phyloP scores from a whole-genome alignment of 2,329 filamentous ascomycete species.

The Cyclaneusma minus region DNA sequence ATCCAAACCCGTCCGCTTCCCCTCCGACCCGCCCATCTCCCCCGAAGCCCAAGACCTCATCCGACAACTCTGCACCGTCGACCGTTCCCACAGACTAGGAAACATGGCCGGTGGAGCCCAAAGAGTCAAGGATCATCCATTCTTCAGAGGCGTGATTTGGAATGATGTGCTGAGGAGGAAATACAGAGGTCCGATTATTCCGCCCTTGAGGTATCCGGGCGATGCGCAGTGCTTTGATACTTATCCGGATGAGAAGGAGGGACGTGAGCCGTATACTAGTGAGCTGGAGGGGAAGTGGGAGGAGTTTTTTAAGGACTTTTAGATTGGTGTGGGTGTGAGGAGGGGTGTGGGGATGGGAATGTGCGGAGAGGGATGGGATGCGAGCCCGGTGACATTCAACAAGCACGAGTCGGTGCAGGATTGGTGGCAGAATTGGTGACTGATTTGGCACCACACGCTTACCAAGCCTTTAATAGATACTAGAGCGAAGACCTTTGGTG shows the following conservation, averaged over 20 bases:
- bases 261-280: constrained; percentile 49
- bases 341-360: not conserved
- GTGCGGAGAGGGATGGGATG: not conserved
- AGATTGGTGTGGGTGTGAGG: no score
- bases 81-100: constrained; percentile 62
- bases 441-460: no score
- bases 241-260: constrained; percentile 62
- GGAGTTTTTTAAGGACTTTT: constrained; percentile 57
- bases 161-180: constrained; percentile 51
- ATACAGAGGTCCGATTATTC: constrained; percentile 55
- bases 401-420: no score
- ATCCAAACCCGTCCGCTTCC: constrained; percentile 62
- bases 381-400: no score
- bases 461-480: no score
- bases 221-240: constrained; percentile 72
- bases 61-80: constrained; percentile 59
- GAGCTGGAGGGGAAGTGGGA: constrained; percentile 58
- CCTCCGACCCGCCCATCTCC: constrained; percentile 47
- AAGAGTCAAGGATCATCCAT: constrained; percentile 60
- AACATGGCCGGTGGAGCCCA: constrained; percentile 62
- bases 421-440: no score
- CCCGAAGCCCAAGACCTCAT: constrained; percentile 60
- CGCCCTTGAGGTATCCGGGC: constrained; percentile 55
- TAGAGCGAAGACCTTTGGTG: no score
- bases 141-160: constrained; percentile 63